Evolutionary conservation across 306 rosid species (phyloP), one percentile per base, ranked within the genome.

Genomic region (Cicer yamashitae): DNA sequence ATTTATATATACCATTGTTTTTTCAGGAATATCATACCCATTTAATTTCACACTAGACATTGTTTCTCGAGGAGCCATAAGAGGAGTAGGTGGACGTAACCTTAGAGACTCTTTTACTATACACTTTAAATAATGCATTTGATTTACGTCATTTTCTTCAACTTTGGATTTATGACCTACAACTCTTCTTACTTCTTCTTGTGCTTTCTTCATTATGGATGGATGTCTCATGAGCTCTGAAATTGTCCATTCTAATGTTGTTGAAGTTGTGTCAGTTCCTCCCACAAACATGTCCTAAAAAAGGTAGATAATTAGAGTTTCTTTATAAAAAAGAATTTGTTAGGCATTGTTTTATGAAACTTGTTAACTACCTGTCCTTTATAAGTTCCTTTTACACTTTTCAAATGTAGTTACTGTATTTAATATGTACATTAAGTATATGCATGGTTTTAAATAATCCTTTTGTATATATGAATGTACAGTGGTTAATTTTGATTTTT

Each of bases 251-350:
- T 84, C 86, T 58, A 82, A 2, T 9, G 79, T 2, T 12, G 82
- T n/a, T 15, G 84, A 9, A 0, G 45, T 7, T 6, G 96, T 68
- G 11, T 88, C 88, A 2, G 39, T 68, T 30, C 86, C 88, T 37
- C 71, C 89, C 7, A 86, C 13, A 57, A 88, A 81, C 90, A 89
- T 84, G 73, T 92, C 91, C 93, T 89, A 58, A 12, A 58, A 76
- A 77, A 14, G 25, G 22, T 0, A 39, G 6, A 70, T 1, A 37
- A 13, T 70, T 6, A 5, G 6, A 10, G 5, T 48, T 48, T 48
- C 17, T n/a, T 30, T 30, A 25, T 25, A 2, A 25, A 25, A 25
- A 25, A 20, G 1, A 20, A 20, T 0, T 20, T 1, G 1, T 1
- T 1, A 20, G 30, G 3, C 30, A 3, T 30, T 30, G 34, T 30